Base-by-base conservation (phyloP, 352 stramenopile species). In the Discostella stelligera region DNA sequence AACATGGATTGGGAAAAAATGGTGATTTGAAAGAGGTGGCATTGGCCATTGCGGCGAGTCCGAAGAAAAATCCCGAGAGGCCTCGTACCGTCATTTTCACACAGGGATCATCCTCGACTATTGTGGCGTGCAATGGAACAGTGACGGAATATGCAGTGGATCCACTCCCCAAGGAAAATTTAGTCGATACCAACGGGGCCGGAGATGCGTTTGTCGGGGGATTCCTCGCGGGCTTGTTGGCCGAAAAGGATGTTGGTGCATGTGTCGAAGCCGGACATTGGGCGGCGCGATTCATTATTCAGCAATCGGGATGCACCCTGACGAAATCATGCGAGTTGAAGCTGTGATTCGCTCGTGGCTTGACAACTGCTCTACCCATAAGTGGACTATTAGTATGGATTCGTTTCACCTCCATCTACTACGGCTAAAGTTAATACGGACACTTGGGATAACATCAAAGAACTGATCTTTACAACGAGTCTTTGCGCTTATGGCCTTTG, bases 171-270 rank as follows among this genome's bases (percentile, higher is more conserved):
- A 90, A 94, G 56, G 91, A 95, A 39, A 79, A 97, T 52, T 94
- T 99, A 37, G 94, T 99, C n/a, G 97, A 99, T 89, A 99, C 96
- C 44, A 99, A 99, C 87, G 97, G 97, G 56, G 97, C 97, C 18
- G 97, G 97, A 55, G 97, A 99, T 88, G 96, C 97, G 64, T 99
- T 99, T 82, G 97, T 99, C 5, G 97, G 97, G 58, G 97, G 97
- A 66, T 99, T 99, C 82, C 88, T 99, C 54, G 95, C 96, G 21
- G 94, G 97, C 67, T 86, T 99, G 41, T 90, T 96, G 30, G 91
- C 82, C 49, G 84, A 95, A 27, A 90, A 98, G 52, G 88, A 89
- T 70, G 87, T 99, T 52, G 94, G 89, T 50, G 93, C 97, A 72
- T 98, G 95, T 88, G 96, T 99, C 62, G 93, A 97, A 56, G 96